Conservation (phyloP, 345 rosid genomes). For the Gossypium anomalum region DNA sequence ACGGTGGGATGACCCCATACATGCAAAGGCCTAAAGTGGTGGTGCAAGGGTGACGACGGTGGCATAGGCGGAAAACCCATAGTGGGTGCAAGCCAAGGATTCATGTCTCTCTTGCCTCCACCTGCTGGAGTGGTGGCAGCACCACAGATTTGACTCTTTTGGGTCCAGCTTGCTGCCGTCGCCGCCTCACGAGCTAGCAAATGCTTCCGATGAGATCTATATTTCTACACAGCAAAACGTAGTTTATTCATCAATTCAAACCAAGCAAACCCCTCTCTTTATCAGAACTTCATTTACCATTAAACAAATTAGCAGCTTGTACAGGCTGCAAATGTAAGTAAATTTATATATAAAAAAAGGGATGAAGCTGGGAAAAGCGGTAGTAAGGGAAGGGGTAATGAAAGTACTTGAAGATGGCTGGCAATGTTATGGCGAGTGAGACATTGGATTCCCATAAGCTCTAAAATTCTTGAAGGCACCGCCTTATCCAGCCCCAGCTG, state of each 20-base stretch:
- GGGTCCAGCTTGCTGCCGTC: slow-evolving; percentile 66
- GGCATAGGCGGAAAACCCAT: slow-evolving; percentile 68
- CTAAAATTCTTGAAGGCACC: slow-evolving; percentile 87
- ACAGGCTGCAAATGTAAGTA: background rate
- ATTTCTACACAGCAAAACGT: slow-evolving; percentile 49
- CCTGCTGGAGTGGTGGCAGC: slow-evolving; percentile 18
- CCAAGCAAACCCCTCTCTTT: background rate
- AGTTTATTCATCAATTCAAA: background rate
- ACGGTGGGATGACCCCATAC: slow-evolving; percentile 91
- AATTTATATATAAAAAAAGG: too few relatives aligned
- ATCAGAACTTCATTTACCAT: background rate
- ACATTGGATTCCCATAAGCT: slow-evolving; percentile 78
- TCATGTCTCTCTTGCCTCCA: slow-evolving; percentile 42
- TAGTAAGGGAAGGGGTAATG: too few relatives aligned
- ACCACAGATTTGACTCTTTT: slow-evolving; percentile 57
- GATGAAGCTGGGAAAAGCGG: background rate
- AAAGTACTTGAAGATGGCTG: slow-evolving; percentile 83
- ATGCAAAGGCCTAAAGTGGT: slow-evolving; percentile 64
- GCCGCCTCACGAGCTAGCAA: slow-evolving; percentile 78
- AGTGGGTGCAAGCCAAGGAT: slow-evolving; percentile 53
- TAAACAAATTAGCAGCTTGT: background rate
- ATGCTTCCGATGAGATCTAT: slow-evolving; percentile 85
- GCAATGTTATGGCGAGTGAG: slow-evolving; percentile 97
- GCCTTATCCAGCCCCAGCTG: slow-evolving; percentile 95
- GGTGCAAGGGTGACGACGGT: slow-evolving; percentile 20